Conservation (phyloP, 2,329 filamentous ascomycete species). For the Plenodomus lindquistii region DNA sequence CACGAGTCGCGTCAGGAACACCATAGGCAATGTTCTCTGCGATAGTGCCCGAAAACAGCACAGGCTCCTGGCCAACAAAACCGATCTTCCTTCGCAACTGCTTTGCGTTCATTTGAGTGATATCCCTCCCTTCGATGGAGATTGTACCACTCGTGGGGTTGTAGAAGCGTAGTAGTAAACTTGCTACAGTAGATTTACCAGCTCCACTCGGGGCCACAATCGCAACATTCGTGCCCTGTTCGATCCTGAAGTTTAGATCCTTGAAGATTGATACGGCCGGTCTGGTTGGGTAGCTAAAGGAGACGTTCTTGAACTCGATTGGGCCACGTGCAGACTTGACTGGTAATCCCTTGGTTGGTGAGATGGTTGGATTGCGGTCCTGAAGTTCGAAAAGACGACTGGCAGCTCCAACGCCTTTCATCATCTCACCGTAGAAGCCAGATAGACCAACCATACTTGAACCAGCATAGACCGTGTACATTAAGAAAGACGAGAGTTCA, state of each 20-base stretch:
- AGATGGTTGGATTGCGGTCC: constrained; percentile 83
- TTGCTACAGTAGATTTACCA: constrained; percentile 93
- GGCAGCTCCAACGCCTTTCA: constrained; percentile 98
- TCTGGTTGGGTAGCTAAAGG: constrained; percentile 90
- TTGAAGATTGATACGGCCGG: constrained; percentile 92
- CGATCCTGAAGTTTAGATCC: constrained; percentile 85
- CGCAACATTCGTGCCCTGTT: constrained; percentile 90
- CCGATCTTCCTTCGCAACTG: constrained; percentile 90
- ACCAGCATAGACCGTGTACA: constrained; percentile 89
- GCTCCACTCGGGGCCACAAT: constrained; percentile 96
- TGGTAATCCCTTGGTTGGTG: constrained; percentile 78
- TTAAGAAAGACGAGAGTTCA: constrained; percentile 93
- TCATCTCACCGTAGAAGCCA: constrained; percentile 95
- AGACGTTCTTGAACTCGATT: constrained; percentile 84
- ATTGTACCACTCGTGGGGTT: constrained; percentile 77
- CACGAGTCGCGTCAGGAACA: constrained; percentile 73
- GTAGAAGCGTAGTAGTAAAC: constrained; percentile 91
- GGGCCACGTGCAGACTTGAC: constrained; percentile 84
- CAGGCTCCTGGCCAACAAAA: constrained; percentile 93
- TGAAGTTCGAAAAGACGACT: constrained; percentile 94
- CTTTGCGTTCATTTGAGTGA: constrained; percentile 87
- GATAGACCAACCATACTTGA: constrained; percentile 93
- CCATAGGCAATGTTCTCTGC: constrained; percentile 93
- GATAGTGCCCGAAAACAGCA: constrained; percentile 83
- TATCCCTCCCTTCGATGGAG: constrained; percentile 80